These are phyloP conservation scores for Stygiomarasmius scandens DNA, from an alignment of 1,284 basidiomycete genomes.

Conservation along the genomic window DNA sequence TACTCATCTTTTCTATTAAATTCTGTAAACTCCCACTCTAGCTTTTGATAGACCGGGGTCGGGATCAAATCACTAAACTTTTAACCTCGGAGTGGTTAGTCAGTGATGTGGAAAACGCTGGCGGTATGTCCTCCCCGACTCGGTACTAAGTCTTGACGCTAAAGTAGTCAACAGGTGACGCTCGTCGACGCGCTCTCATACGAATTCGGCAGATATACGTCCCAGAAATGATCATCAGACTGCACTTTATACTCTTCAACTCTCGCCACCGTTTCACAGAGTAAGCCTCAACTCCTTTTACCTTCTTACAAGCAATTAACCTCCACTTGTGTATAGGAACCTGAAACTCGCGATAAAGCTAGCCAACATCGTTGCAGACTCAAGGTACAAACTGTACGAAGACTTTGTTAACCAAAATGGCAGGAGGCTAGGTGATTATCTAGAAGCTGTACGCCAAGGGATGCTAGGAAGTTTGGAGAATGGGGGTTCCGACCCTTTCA, in stretches of 20 bases:
- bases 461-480: conserved; percentile 69
- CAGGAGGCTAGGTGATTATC: conserved; percentile 64
- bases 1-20: background rate
- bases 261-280: conserved; percentile 68
- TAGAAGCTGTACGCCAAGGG: conserved; percentile 71
- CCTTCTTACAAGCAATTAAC: background rate
- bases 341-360: conserved; percentile 80
- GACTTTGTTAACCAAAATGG: conserved; percentile 76
- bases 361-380: conserved; percentile 86
- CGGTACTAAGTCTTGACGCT: conserved; percentile 7
- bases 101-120: conserved; percentile 46
- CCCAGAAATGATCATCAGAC: conserved; percentile 86
- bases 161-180: conserved; percentile 43
- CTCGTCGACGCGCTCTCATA: conserved; percentile 68
- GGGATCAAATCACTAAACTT: conserved; percentile 63
- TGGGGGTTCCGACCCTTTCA: conserved; percentile 76
- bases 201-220: conserved; percentile 89
- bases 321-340: conserved; percentile 55
- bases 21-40: conserved; percentile 35
- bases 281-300: conserved; percentile 48
- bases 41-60: conserved; percentile 55
- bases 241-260: conserved; percentile 76
- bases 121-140: conserved; percentile 35
- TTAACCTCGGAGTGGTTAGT: conserved; percentile 80
- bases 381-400: conserved; percentile 84